phyloP scores from a whole-genome alignment of 2,329 filamentous ascomycete species.

The Gyromitra esculenta region DNA sequence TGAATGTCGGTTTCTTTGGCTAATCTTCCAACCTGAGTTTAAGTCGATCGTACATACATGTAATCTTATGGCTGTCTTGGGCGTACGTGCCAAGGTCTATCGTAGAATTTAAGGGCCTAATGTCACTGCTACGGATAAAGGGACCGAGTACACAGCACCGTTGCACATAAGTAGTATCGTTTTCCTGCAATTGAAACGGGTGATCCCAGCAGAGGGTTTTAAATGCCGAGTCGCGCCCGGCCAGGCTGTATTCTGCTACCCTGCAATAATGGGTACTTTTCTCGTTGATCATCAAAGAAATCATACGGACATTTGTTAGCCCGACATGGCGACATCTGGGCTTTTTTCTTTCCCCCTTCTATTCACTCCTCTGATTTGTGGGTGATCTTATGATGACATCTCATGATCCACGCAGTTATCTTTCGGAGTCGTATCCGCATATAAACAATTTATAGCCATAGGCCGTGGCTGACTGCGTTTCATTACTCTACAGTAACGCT shows the following conservation, averaged over 20 bases:
- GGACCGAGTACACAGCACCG: constrained; percentile 25
- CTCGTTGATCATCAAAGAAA: constrained; percentile 2
- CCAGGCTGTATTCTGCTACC: background rate
- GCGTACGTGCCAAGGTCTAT: background rate
- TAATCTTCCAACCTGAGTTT: background rate
- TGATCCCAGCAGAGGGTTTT: constrained; percentile 20
- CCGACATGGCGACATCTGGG: constrained; percentile 3
- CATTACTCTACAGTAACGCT: constrained; percentile 14
- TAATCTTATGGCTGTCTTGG: background rate
- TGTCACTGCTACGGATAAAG: constrained; percentile 18
- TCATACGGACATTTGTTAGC: constrained; percentile 19
- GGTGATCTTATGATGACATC: constrained; percentile 43
- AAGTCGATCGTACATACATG: background rate
- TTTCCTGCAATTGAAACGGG: constrained; percentile 29
- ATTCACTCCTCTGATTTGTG: background rate
- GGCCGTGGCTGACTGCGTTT: constrained; percentile 22
- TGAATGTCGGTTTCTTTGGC: background rate
- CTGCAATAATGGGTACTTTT: background rate
- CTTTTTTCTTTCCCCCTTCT: background rate
- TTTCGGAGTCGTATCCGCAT: constrained; percentile 9
- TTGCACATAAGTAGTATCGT: constrained; percentile 15
- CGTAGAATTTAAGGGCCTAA: background rate
- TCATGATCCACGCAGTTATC: constrained; percentile 30
- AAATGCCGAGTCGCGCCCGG: constrained; percentile 12
- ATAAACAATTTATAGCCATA: constrained; percentile 8